Base-by-base conservation (phyloP, 176 grass and related monocot genomes). In the Carex littledalei region DNA sequence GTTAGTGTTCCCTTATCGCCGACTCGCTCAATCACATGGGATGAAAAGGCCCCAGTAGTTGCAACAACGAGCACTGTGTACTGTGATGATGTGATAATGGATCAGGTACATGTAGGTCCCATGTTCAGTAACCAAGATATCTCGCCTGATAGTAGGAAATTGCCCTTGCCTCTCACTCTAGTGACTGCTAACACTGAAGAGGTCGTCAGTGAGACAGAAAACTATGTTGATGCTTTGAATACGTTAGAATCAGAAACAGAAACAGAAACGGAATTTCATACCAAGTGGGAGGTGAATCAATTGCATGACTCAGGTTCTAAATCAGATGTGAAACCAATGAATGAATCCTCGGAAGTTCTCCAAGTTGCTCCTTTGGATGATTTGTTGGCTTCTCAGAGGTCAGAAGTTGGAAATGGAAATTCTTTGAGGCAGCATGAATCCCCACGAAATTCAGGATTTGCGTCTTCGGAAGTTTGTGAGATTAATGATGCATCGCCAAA, bases 211-310 rank as follows among this genome's bases (percentile, higher is more conserved):
- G 96, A 95, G 86, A 61, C 90, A 63, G 96, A 99, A 29, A 95
- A 92, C 84, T 99, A 95, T 81, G 78, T 95, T 81, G 96, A 99
- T 91, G 96, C 96, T 87, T 87, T 93, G 39, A 95, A 94, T 45
- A 99, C 88, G 49, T 80, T 95, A 79, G 96, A 99, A 85, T 95
- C 93, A 34, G 96, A 99, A 87, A 88, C 93, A 85, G 93, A 99
- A 80, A 90, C 90, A 45, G 96, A 99, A 86, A 17, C 49, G 69
- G 96, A 91, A 47, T 88, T 64, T 82, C 80, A 83, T 87, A 92
- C 86, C 41, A 95, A 98, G 84, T 86, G 62, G 59, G 89, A 68
- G 83, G 82, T 90, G 59, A 82, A 53, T 16, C 26, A 84, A 66
- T 54, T 76, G 35, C 69, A 83, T 85, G 82, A 86, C 71, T 88